Percentiles rank a stretch among this genome's conserved stretches.
These are phyloP conservation scores for Cardamine chenopodiifolia DNA, from an alignment of 345 rosid species.

Conservation along the genomic window DNA sequence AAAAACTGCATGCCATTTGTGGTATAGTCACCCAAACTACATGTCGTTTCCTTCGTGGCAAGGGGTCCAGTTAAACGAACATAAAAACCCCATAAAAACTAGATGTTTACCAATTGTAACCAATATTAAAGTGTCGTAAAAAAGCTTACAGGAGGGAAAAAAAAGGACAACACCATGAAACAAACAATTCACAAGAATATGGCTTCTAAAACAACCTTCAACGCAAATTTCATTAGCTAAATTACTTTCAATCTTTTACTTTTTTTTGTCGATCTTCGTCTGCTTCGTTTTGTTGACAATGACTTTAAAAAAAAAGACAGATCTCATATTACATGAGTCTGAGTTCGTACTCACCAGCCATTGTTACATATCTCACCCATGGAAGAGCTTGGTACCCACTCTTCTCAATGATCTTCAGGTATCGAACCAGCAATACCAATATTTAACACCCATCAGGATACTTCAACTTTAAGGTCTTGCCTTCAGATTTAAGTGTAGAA, in stretches of 20 bases:
- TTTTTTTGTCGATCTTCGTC: constrained; percentile 17
- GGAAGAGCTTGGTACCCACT: constrained; percentile 98
- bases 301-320: constrained; percentile 6
- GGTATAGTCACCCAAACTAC: constrained; percentile 6
- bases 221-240: constrained; percentile 19
- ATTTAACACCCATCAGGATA: constrained; percentile 19
- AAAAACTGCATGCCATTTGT: constrained; percentile 8
- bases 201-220: constrained; percentile 25
- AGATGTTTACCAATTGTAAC: constrained; percentile 20
- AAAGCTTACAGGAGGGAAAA: constrained; percentile 18
- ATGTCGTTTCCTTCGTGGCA: background rate
- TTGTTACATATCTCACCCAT: constrained; percentile 98
- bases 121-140: constrained; percentile 9
- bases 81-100: background rate
- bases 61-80: background rate
- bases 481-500: background rate
- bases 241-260: background rate
- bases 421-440: constrained; percentile 69
- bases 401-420: constrained; percentile 96
- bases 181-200: constrained; percentile 42
- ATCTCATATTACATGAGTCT: constrained; percentile 62
- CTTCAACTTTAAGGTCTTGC: background rate
- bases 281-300: constrained; percentile 15
- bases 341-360: constrained; percentile 97
- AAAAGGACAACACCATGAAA: constrained; percentile 16